Evolutionary conservation across 1,139 yeast genomes (phyloP).

Genomic region (Saccharomycopsis hybrid): DNA sequence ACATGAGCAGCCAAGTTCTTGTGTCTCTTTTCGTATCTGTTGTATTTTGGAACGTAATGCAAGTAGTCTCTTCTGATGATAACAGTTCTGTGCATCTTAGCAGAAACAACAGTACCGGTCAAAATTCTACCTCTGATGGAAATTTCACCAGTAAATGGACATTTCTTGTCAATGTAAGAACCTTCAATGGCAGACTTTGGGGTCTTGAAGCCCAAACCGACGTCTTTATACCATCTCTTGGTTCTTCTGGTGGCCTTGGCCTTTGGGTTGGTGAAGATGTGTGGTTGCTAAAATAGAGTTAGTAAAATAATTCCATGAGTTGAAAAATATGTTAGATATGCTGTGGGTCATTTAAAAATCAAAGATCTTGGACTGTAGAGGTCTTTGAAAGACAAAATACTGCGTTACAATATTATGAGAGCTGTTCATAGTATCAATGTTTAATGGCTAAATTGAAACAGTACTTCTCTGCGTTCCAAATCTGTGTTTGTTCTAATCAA

Average conservation of each 20-base stretch:
- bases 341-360: no score
- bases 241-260: conserved; percentile 97
- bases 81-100: conserved; percentile 99
- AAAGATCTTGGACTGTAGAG: no score
- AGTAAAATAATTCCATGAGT: conserved; percentile 8
- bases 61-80: conserved; percentile 99
- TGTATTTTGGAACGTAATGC: conserved; percentile 99
- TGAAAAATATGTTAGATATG: no score
- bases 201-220: conserved; percentile 99
- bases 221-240: conserved; percentile 99
- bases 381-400: no score
- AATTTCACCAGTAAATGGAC: conserved; percentile 96
- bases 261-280: conserved; percentile 99
- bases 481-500: no score
- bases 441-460: no score
- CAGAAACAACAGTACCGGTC: conserved; percentile 97
- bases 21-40: conserved; percentile 99
- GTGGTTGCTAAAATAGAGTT: conserved; percentile 74
- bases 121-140: conserved; percentile 99
- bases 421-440: no score
- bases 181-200: conserved; percentile 99
- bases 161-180: conserved; percentile 99
- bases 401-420: no score
- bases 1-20: conserved; percentile 99
- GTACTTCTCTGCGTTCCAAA: no score